Conservation (phyloP, 2,329 filamentous ascomycete genomes). For the Elsinoe australis region DNA sequence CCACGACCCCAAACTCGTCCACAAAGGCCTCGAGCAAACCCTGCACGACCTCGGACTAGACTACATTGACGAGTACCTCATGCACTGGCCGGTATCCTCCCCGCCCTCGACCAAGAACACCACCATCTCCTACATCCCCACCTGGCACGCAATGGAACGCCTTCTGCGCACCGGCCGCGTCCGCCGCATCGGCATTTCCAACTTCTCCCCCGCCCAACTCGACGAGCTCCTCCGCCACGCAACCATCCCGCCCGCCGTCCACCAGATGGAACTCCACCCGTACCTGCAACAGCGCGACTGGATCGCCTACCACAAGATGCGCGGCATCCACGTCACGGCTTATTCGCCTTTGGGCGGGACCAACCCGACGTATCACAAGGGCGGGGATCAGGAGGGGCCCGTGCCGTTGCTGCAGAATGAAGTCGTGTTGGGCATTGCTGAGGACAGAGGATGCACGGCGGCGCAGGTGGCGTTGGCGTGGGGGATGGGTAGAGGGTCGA, state of each 20-base stretch:
- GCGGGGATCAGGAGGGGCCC: constrained; percentile 26
- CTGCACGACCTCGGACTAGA: constrained; percentile 34
- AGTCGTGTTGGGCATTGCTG: constrained; percentile 35
- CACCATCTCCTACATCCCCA: constrained; percentile 33
- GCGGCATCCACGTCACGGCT: constrained; percentile 47
- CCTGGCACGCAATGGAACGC: constrained; percentile 62
- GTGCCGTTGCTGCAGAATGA: constrained; percentile 36
- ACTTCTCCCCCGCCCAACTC: constrained; percentile 54
- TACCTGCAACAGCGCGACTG: constrained; percentile 53
- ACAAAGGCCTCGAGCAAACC: constrained; percentile 31
- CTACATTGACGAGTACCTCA: constrained; percentile 41
- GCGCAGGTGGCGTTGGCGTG: constrained; percentile 44
- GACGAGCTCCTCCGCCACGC: constrained; percentile 49
- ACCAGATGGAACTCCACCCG: constrained; percentile 77
- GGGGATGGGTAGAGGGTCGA: constrained; percentile 41
- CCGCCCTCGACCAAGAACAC: constrained; percentile 20
- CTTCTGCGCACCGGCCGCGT: constrained; percentile 53
- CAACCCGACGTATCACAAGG: constrained; percentile 40
- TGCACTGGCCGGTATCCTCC: constrained; percentile 37
- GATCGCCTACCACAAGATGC: constrained; percentile 43
- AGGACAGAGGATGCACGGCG: constrained; percentile 36
- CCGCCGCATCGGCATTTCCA: constrained; percentile 68
- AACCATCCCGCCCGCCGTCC: constrained; percentile 57
- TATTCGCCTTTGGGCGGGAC: constrained; percentile 43
- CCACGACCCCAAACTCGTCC: constrained; percentile 28